These are phyloP conservation scores for Xylariaceae sp. DNA, from an alignment of 2,329 filamentous ascomycete genomes.

Conservation along the genomic window DNA sequence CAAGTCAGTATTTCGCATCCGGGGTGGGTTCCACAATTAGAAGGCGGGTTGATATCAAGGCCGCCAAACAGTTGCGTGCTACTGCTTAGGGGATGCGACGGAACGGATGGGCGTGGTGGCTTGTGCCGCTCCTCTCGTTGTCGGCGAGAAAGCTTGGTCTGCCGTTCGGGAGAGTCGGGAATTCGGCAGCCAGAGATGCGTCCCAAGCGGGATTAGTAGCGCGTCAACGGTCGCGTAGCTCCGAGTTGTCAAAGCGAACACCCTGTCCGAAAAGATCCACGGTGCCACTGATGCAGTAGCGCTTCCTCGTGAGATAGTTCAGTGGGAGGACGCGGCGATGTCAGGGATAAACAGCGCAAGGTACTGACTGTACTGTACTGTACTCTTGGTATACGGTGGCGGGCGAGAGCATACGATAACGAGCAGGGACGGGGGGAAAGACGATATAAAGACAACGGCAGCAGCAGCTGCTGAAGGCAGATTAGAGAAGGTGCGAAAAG, in stretches of 20 bases:
- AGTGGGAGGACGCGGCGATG: conserved; percentile 17
- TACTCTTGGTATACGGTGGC: conserved; percentile 20
- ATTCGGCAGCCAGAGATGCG: conserved; percentile 15
- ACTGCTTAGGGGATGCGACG: conserved; percentile 8
- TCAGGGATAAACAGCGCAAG: conserved; percentile 20
- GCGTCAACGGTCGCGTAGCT: conserved; percentile 21
- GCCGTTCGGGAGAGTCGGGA: conserved; percentile 17
- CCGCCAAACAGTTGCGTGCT: conserved; percentile 3
- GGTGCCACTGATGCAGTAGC: conserved; percentile 1
- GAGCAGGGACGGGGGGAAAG: conserved; percentile 7
- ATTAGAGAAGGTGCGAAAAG: conserved; percentile 10
- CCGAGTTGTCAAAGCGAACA: conserved; percentile 1
- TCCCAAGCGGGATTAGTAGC: conserved; percentile 18
- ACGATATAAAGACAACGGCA: conserved; percentile 13
- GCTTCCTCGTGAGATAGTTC: conserved; percentile 14
- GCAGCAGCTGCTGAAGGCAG: conserved; percentile 8
- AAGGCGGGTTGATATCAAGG: conserved; percentile 4
- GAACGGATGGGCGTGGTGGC: neutral
- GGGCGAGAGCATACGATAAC: conserved; percentile 16
- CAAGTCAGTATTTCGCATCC: conserved; percentile 27
- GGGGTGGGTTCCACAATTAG: conserved; percentile 18
- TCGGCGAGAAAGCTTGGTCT: conserved; percentile 7
- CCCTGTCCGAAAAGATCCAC: neutral
- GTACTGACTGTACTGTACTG: conserved; percentile 1
- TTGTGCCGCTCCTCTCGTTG: conserved; percentile 3